Evolutionary conservation across 257 asterid genomes (phyloP).

Genomic region (Buddleja alternifolia): DNA sequence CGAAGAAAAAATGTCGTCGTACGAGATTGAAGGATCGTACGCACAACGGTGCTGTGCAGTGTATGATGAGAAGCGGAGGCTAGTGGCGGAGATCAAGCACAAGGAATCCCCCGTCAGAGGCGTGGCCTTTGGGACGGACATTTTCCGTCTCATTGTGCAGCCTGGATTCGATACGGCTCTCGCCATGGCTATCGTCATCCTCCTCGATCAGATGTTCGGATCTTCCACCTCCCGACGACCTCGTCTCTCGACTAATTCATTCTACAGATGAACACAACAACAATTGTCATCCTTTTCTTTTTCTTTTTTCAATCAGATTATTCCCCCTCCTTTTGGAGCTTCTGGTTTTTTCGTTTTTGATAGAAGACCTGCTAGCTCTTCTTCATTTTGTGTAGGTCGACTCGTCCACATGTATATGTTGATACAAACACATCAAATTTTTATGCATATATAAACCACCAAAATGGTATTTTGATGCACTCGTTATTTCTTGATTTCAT

Average conservation of each 20-base stretch:
- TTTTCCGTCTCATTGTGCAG: slow-evolving; percentile 56
- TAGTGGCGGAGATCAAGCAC: slow-evolving; percentile 65
- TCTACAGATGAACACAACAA: too few species aligned
- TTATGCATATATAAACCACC: too few species aligned
- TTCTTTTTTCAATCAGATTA: not conserved
- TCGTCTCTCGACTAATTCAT: not conserved
- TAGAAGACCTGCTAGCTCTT: slow-evolving; percentile 26
- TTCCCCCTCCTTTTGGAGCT: not conserved
- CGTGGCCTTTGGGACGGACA: slow-evolving; percentile 57
- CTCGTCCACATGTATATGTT: too few species aligned
- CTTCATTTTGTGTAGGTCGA: too few species aligned
- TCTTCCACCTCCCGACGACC: slow-evolving; percentile 33
- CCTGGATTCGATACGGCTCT: slow-evolving; percentile 49
- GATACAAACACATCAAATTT: too few species aligned
- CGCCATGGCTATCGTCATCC: slow-evolving; percentile 70
- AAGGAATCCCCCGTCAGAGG: slow-evolving; percentile 68
- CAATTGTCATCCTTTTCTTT: not conserved
- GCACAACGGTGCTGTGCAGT: slow-evolving; percentile 52
- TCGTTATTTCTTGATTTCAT: too few species aligned
- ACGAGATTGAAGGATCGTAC: slow-evolving; percentile 65
- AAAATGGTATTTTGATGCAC: too few species aligned
- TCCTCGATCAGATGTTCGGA: slow-evolving; percentile 73
- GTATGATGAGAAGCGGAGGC: slow-evolving; percentile 53
- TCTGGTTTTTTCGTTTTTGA: slow-evolving; percentile 35
- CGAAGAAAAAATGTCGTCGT: slow-evolving; percentile 15